Conservation (phyloP, 495 filamentous ascomycete genomes). For the Aspergillus sclerotiicarbonarius region DNA sequence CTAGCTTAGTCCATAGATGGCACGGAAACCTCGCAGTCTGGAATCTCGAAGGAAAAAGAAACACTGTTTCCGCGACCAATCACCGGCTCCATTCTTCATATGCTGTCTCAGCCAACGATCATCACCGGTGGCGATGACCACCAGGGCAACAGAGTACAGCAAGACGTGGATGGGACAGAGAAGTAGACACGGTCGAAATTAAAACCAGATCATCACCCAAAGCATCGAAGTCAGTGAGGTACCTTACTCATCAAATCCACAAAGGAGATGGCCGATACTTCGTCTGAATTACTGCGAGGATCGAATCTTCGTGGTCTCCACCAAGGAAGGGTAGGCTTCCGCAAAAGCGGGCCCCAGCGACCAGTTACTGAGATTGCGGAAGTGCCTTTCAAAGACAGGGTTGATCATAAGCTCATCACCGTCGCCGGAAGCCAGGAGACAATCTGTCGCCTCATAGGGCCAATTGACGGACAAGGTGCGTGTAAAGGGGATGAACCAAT, state of each 20-base stretch:
- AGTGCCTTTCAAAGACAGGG: conserved; percentile 74
- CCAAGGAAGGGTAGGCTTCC: conserved; percentile 58
- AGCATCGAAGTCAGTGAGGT: not conserved
- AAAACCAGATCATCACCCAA: not conserved
- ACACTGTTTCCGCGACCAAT: not conserved
- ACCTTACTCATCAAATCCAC: not conserved
- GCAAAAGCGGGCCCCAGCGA: conserved; percentile 68
- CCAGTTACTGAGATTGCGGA: conserved; percentile 70
- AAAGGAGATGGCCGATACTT: not conserved
- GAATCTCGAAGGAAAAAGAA: not conserved
- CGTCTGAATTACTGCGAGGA: conserved; percentile 15
- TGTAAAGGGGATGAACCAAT: conserved; percentile 78
- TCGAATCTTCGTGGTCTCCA: conserved; percentile 52
- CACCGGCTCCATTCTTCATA: not conserved
- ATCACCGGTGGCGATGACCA: not conserved
- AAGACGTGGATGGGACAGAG: not conserved
- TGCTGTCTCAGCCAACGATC: not conserved
- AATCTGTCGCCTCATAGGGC: conserved; percentile 68
- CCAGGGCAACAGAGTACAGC: not conserved
- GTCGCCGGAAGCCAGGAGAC: conserved; percentile 54
- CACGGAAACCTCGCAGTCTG: not conserved
- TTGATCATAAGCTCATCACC: conserved; percentile 67
- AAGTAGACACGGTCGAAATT: not conserved
- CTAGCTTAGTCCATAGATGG: not conserved
- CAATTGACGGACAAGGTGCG: conserved; percentile 71